Percentiles rank a stretch among this genome's conserved stretches.
Conservation (phyloP, 2,329 filamentous ascomycete species). For the Microsporum audouinii region DNA sequence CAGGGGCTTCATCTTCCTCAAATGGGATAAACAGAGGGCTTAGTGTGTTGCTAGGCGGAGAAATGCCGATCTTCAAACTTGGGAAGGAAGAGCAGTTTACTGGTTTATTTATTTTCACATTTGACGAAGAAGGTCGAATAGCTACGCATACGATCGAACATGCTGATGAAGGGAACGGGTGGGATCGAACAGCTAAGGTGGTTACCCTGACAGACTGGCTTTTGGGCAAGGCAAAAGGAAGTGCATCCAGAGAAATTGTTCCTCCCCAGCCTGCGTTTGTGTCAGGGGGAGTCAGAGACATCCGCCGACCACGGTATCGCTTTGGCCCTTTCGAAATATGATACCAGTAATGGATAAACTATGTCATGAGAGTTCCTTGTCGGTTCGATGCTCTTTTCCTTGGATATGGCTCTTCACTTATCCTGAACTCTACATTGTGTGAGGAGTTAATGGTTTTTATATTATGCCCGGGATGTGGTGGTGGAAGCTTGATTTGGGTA, state of each 20-base stretch:
- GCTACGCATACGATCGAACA: constrained; percentile 88
- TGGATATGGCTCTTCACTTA: background rate
- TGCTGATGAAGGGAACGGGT: constrained; percentile 69
- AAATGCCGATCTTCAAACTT: constrained; percentile 38
- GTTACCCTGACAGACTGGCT: constrained; percentile 93
- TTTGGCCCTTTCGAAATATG: background rate
- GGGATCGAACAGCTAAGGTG: constrained; percentile 73
- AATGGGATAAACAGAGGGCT: constrained; percentile 31
- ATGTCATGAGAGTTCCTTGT: no score
- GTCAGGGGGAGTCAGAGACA: background rate
- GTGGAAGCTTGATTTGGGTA: background rate
- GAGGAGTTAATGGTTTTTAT: background rate
- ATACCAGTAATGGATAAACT: background rate
- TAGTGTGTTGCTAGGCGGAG: constrained; percentile 41
- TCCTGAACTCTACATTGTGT: background rate
- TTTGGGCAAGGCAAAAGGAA: constrained; percentile 59
- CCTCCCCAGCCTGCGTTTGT: constrained; percentile 7
- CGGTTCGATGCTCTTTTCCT: background rate
- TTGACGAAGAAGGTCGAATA: constrained; percentile 75
- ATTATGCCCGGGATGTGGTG: background rate
- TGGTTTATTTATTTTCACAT: constrained; percentile 90
- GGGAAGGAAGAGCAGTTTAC: constrained; percentile 66
- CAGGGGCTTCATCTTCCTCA: constrained; percentile 14
- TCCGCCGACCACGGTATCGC: background rate
- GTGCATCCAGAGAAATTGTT: constrained; percentile 20